Evolutionary conservation across 2,329 filamentous ascomycete genomes (phyloP).

Genomic region (Fusarium luffae): DNA sequence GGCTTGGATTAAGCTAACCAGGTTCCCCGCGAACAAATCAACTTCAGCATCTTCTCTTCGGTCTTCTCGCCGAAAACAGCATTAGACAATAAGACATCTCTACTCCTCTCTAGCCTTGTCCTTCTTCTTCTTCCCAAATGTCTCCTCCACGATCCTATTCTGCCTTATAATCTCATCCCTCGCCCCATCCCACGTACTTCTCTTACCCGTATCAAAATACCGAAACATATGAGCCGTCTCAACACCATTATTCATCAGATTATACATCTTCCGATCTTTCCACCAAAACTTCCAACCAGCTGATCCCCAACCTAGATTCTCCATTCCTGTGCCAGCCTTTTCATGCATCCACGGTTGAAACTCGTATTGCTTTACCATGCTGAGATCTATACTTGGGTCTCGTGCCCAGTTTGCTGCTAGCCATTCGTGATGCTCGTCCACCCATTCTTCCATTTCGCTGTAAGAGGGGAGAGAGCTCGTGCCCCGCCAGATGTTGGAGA

Average conservation of each 20-base stretch:
- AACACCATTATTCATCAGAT: slow-evolving; percentile 53
- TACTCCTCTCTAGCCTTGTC: slow-evolving; percentile 9
- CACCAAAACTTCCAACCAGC: slow-evolving; percentile 57
- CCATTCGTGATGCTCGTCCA: slow-evolving; percentile 24
- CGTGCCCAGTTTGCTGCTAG: slow-evolving; percentile 5
- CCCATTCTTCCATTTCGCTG: slow-evolving; percentile 22
- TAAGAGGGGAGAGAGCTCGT: background rate
- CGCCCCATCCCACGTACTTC: slow-evolving; percentile 54
- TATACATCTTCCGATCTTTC: slow-evolving; percentile 51
- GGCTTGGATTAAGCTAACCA: background rate
- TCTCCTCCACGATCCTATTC: slow-evolving; percentile 15
- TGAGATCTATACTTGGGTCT: slow-evolving; percentile 15
- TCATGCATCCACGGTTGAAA: slow-evolving; percentile 52
- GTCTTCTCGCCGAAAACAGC: background rate
- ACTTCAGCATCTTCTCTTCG: background rate
- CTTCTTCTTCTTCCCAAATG: slow-evolving; percentile 6
- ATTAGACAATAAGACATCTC: too few relatives aligned
- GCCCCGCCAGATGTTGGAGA: slow-evolving; percentile 25
- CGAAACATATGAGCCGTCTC: slow-evolving; percentile 55
- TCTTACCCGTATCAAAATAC: slow-evolving; percentile 55
- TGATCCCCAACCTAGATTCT: slow-evolving; percentile 55
- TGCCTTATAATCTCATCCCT: slow-evolving; percentile 41
- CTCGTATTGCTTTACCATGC: slow-evolving; percentile 47
- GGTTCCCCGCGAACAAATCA: background rate
- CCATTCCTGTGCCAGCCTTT: slow-evolving; percentile 55